Conservation (phyloP, 371 early-diverging fungal genomes). For the Rhizomucor pusillus region DNA sequence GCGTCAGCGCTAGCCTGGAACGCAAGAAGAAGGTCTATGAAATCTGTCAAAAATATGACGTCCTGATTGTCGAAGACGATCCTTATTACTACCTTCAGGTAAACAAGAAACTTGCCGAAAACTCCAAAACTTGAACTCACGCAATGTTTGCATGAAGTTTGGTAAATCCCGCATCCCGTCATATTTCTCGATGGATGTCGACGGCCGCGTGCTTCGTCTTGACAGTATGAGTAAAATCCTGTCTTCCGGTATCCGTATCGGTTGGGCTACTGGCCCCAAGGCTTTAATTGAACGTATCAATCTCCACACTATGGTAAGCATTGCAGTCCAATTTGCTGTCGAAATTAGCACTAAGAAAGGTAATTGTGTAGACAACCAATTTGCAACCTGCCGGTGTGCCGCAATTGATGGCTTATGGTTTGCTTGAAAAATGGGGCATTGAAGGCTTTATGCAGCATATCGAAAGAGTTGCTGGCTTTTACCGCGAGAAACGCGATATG, state of each 20-base stretch:
- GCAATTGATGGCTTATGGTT: slow-evolving; percentile 62
- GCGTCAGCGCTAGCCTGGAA: slow-evolving; percentile 59
- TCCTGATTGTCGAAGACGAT: slow-evolving; percentile 79
- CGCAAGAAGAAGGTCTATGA: slow-evolving; percentile 64
- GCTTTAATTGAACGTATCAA: slow-evolving; percentile 67
- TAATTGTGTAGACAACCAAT: slow-evolving; percentile 48
- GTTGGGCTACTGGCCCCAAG: slow-evolving; percentile 75
- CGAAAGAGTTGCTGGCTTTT: slow-evolving; percentile 52
- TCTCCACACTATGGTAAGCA: slow-evolving; percentile 62
- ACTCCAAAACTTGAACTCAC: not conserved
- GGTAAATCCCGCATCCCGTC: slow-evolving; percentile 42
- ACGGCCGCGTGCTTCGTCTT: slow-evolving; percentile 80
- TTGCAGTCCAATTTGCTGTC: too few species aligned
- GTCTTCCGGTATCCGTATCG: slow-evolving; percentile 77
- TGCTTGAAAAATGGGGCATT: slow-evolving; percentile 63
- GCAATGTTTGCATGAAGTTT: slow-evolving; percentile 15
- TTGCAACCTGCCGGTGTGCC: slow-evolving; percentile 75
- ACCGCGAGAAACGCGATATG: slow-evolving; percentile 60
- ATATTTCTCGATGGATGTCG: slow-evolving; percentile 76
- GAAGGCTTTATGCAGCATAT: slow-evolving; percentile 69
- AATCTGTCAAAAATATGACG: slow-evolving; percentile 57
- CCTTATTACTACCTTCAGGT: slow-evolving; percentile 79
- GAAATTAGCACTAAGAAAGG: not conserved
- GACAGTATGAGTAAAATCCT: slow-evolving; percentile 83
- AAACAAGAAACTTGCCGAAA: not conserved